Evolutionary conservation across 139 green algal genomes (phyloP).

Genomic region (Spirogloea muscicola): DNA sequence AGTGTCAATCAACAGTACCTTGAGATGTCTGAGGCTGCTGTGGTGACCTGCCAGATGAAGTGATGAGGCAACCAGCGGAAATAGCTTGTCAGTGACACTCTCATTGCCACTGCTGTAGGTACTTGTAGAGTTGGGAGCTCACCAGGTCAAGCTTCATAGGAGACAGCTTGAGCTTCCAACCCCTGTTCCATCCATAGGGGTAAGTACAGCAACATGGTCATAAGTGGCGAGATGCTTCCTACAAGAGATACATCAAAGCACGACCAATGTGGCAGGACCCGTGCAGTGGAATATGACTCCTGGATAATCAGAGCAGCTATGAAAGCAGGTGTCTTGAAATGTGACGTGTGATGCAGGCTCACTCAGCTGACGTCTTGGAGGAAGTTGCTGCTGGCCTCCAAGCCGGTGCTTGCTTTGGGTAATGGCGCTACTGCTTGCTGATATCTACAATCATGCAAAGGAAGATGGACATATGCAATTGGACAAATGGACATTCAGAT

Average conservation of each 20-base stretch:
- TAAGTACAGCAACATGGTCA: not conserved
- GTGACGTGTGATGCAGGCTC: not conserved
- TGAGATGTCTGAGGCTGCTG: not conserved
- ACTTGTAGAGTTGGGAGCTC: conserved; percentile 6
- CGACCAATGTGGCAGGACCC: too few species aligned
- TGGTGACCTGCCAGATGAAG: not conserved
- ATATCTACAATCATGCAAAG: too few species aligned
- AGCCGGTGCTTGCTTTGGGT: conserved; percentile 77
- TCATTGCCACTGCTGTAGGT: conserved; percentile 9
- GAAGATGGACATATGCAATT: too few species aligned
- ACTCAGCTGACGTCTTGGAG: conserved; percentile 26
- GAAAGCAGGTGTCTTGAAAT: not conserved
- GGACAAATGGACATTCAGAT: too few species aligned
- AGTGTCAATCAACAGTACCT: too few species aligned
- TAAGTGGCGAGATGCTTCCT: not conserved
- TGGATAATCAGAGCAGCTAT: not conserved
- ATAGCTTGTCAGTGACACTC: not conserved
- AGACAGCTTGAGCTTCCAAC: not conserved
- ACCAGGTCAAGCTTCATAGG: not conserved
- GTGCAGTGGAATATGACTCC: too few species aligned
- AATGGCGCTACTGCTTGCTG: too few species aligned
- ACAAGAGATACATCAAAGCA: too few species aligned
- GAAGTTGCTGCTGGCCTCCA: conserved; percentile 55
- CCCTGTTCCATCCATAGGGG: not conserved
- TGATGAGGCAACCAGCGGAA: not conserved